Base-by-base conservation (phyloP, 345 rosid species). In the Eucalyptus marginata region DNA sequence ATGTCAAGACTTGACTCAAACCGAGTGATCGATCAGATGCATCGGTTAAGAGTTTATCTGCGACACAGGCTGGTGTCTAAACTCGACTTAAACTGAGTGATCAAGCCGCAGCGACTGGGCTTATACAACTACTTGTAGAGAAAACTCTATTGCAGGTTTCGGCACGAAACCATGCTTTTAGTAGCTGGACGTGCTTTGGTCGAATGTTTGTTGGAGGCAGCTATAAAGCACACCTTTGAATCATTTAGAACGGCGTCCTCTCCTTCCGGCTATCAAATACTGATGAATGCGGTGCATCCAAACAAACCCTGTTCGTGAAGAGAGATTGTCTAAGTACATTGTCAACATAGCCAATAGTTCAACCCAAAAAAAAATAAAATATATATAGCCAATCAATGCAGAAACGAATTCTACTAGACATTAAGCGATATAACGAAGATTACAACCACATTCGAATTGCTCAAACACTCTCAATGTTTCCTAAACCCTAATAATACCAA, bases 401-500 rank as follows among this genome's bases (percentile, higher is more conserved):
- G 36, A n/a, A 49, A 46, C 10, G 10, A 46, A 46, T 46, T 46
- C 10, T 46, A 46, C 10, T 8, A 8, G 47, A 46, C 1, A 46
- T 46, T 1, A 46, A 46, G 47, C 1, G 10, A 46, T 46, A 46
- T 10, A 46, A 46, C 3, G 10, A 46, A 46, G 10, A 8, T 46
- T 46, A 46, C 47, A 46, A 46, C 8, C 47, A 46, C 1, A 9
- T 10, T 46, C 3, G 47, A 46, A 46, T 46, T 46, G 47, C 3
- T 46, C 3, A 46, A 46, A 46, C 10, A 46, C 47, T 46, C 47
- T 46, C 47, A 8, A 3, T 46, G 3, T 46, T 46, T 46, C 2
- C 4, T n/a, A 44, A 44, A 0, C 46, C 1, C 46, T 8, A 44
- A 44, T 44, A 44, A 44, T 3, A 8, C 1, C 9, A 2, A 44